Evolutionary conservation across 106 monocot genomes (phyloP).

Genomic region (Acanthochlamys bracteata): DNA sequence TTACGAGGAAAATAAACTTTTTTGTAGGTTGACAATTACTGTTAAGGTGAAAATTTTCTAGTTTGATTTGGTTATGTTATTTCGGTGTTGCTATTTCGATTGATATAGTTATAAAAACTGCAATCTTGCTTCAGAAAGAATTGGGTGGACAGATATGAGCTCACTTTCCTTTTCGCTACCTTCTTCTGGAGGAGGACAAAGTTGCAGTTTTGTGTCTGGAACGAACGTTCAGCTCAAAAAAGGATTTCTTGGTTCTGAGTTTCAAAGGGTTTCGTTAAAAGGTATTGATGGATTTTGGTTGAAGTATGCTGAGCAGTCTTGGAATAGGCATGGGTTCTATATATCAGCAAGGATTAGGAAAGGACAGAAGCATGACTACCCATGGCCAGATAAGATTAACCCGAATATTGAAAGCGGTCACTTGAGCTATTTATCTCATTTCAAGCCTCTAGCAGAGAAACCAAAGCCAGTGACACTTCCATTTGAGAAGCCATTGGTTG

Average conservation of each 20-base stretch:
- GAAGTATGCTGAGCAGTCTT: conserved; percentile 21
- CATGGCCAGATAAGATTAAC: conserved; percentile 69
- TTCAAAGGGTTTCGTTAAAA: conserved; percentile 2
- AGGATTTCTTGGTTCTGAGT: conserved; percentile 8
- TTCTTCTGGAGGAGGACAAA: conserved; percentile 22
- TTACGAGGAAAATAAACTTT: no score
- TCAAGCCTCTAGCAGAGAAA: conserved; percentile 53
- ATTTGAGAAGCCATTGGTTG: conserved; percentile 74
- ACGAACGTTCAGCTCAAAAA: conserved; percentile 30
- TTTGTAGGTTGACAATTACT: no score
- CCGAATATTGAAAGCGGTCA: conserved; percentile 57
- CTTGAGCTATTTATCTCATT: conserved; percentile 57
- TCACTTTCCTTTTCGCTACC: conserved; percentile 32
- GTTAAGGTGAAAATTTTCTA: no score
- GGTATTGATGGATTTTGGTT: conserved; percentile 27
- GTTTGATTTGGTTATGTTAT: no score
- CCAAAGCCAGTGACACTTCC: conserved; percentile 63
- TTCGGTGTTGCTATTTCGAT: background rate
- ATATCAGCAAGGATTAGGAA: conserved; percentile 47
- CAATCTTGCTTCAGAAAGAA: background rate
- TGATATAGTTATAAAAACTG: background rate
- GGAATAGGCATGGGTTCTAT: conserved; percentile 10
- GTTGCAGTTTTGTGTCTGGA: conserved; percentile 46
- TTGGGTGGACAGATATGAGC: conserved; percentile 27
- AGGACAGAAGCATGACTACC: conserved; percentile 72